Evolutionary conservation across 371 early-diverging fungal genomes (phyloP), one percentile per base, ranked within the genome.

Genomic region (Mortierella sp.): DNA sequence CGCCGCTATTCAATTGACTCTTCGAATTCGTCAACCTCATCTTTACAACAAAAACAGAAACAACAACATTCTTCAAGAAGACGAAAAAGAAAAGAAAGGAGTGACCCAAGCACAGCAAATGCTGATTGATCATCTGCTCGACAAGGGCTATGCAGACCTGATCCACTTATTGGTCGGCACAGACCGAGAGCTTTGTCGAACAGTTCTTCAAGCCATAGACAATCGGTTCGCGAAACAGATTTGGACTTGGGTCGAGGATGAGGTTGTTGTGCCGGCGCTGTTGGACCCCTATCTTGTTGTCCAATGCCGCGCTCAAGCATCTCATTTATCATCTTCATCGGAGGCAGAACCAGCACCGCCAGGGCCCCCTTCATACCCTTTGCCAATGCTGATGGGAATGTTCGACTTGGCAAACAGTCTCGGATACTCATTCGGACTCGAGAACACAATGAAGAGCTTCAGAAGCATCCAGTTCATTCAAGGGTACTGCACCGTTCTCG

Each of bases 381-480:
- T 61, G 19, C 2, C 16, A 19, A 8, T 34, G 31, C 11, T 61
- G 6, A 8, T 34, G 1, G 61, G 37, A 11, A 31, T 61, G 61
- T 19, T 61, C 31, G 37, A 61, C 3, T 6, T 34, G 1, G 61
- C 61, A 16, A 61, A 14, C 31, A 34, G 34, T 21, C 9, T 61
- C 21, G 34, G 61, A 8, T 31, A 34, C 31, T 34, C 61, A 2
- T 61, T 61, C 61, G 21, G 34, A 2, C 34, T 61, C 21, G 61
- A 61, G 37, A 61, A 61, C 61, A 61, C 61, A 19, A 61, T 61
- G 61, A 61, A 34, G 61, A 61, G 61, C 6, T 61, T 61, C 37
- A 16, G 61, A 34, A 61, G 61, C 21, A 31, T 61, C 16, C 61
- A 61, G 34, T 34, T 61, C 5, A 34, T 61, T 8, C 34, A 31